Evolutionary conservation across 148 eudicot genomes (phyloP).

Genomic region (Rhododendron williamsianum): DNA sequence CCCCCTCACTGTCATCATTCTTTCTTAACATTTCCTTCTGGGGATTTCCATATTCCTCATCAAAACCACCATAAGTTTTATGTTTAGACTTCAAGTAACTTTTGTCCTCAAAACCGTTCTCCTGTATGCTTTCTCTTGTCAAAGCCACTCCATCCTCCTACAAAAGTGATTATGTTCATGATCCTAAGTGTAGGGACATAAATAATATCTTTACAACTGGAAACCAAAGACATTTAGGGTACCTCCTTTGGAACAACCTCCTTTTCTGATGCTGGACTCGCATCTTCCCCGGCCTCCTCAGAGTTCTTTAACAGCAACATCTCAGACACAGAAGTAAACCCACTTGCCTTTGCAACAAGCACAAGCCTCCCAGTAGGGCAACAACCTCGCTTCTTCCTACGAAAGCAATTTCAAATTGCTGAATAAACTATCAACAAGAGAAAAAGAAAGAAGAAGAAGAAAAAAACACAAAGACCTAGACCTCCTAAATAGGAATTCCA

Average conservation of each 20-base stretch:
- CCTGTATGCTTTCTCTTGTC: background rate
- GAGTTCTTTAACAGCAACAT: conserved; percentile 6
- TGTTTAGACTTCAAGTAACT: background rate
- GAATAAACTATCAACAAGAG: background rate
- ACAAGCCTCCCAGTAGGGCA: conserved; percentile 13
- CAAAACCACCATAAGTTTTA: background rate
- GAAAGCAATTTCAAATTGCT: background rate
- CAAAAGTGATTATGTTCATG: conserved; percentile 1
- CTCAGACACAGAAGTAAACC: conserved; percentile 16
- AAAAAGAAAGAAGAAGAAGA: background rate
- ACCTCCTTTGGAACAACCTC: background rate
- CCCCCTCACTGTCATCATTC: conserved; percentile 1
- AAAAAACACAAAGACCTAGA: background rate
- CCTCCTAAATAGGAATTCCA: background rate
- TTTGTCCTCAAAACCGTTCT: conserved; percentile 2
- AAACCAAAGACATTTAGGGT: background rate
- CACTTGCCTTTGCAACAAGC: conserved; percentile 12
- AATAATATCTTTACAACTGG: background rate
- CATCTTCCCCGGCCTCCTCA: conserved; percentile 8
- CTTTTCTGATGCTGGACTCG: background rate
- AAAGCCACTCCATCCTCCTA: conserved; percentile 5
- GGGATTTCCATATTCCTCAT: background rate
- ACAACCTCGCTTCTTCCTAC: conserved; percentile 20
- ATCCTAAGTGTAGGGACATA: background rate
- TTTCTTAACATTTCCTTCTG: background rate